Evolutionary conservation across 768 basidiomycete species (phyloP).

Genomic region (Phaeotremella skinneri): DNA sequence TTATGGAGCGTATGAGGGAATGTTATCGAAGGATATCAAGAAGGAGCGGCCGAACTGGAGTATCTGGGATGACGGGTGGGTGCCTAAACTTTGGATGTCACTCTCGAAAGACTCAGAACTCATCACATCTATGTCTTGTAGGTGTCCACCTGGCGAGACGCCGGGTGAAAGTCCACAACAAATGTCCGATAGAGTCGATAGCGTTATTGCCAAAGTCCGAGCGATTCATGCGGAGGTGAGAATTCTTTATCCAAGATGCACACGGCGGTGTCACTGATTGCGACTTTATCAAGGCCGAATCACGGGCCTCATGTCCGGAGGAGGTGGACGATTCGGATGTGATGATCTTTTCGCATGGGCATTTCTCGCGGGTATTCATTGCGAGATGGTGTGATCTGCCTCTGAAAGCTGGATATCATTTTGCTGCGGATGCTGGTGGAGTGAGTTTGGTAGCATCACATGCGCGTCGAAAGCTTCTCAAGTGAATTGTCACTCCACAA

Average conservation of each 20-base stretch:
- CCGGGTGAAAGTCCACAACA: constrained; percentile 75
- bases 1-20: constrained; percentile 84
- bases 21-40: constrained; percentile 73
- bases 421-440: constrained; percentile 80
- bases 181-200: constrained; percentile 76
- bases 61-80: constrained; percentile 83
- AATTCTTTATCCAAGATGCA: not conserved
- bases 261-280: not conserved
- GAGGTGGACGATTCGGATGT: constrained; percentile 59
- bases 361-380: constrained; percentile 65
- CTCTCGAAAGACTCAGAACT: constrained; percentile 16
- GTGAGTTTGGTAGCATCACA: constrained; percentile 54
- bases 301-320: constrained; percentile 25
- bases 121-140: constrained; percentile 44
- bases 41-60: constrained; percentile 62
- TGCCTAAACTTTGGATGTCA: constrained; percentile 13
- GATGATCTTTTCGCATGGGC: constrained; percentile 80
- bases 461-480: not conserved
- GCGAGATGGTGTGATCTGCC: constrained; percentile 77
- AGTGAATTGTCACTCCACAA: constrained; percentile 8
- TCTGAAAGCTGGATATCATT: constrained; percentile 56
- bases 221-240: constrained; percentile 44
- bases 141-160: constrained; percentile 65
- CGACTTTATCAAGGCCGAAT: constrained; percentile 27
- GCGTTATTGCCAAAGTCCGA: constrained; percentile 66